Evolutionary conservation across 2,329 filamentous ascomycete genomes (phyloP), one percentile per base, ranked within the genome.

Genomic region (Chrysoporthe austroafricana): DNA sequence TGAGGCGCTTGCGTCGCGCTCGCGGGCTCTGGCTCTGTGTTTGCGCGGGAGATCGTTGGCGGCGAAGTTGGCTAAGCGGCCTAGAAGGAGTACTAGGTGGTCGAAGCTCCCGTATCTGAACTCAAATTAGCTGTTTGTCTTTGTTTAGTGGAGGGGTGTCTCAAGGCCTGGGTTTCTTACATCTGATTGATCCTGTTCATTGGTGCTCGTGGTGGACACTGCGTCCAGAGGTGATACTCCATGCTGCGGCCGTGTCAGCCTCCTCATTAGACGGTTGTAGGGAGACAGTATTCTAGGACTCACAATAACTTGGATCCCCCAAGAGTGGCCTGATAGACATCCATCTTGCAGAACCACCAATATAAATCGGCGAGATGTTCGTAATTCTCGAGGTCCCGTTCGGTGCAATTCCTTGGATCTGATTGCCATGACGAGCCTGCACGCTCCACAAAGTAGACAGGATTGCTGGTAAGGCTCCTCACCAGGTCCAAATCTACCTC

Each of bases 281-380:
- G 16, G 9, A 21, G 4, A 67, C 11, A 46, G 44, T 63, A 26
- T 39, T 69, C 59, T 16, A 21, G 5, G 34, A 85, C 93, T 85
- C 82, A 97, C 93, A 97, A 90, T 59, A 96, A 82, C 70, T 86
- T 86, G 54, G 95, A 94, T 9, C 93, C 95, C 72, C 94, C 96
- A 34, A 98, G 82, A 69, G 97, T 88, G 76, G 92, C 94, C 77
- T 97, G 95, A 73, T 95, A 96, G 9, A 92, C 88, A 77, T 98
- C 96, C 83, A 97, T 96, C 78, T 97, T 97, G 73, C 88, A 90
- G 76, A 94, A 97, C 92, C 94, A 97, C 94, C 95, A 99, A 76
- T 91, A 96, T 5, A 98, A 80, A 78, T 98, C 96, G 71, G 91
- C 88, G 50, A 96, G 84, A 18, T 91, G 90, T 74, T 96, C 91